Conservation (phyloP, 2,329 filamentous ascomycete species). For the Xylaria sp. region DNA sequence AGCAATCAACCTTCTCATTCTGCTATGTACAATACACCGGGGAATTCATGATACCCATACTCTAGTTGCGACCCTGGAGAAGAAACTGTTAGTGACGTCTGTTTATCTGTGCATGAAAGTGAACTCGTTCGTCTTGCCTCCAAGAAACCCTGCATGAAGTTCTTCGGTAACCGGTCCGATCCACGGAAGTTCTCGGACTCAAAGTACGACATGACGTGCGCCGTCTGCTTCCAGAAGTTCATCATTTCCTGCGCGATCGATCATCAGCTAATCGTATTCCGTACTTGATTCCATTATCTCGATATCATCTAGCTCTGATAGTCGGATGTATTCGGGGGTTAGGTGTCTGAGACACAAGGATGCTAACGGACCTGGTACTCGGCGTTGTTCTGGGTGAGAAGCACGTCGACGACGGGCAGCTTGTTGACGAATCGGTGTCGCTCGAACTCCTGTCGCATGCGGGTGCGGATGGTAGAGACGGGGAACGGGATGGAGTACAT, state of each 20-base stretch:
- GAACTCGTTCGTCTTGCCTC: slow-evolving; percentile 57
- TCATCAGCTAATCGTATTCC: slow-evolving; percentile 12
- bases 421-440: slow-evolving; percentile 90
- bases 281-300: background rate
- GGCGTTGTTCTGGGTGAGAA: slow-evolving; percentile 83
- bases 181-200: slow-evolving; percentile 73
- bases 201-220: slow-evolving; percentile 96
- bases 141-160: slow-evolving; percentile 91
- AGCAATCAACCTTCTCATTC: slow-evolving; percentile 35
- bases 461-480: slow-evolving; percentile 80
- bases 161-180: slow-evolving; percentile 72
- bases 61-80: slow-evolving; percentile 52
- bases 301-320: background rate
- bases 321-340: background rate
- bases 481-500: slow-evolving; percentile 95
- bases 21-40: slow-evolving; percentile 33
- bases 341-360: background rate
- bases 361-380: slow-evolving; percentile 74
- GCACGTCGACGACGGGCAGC: slow-evolving; percentile 78
- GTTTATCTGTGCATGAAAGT: slow-evolving; percentile 10
- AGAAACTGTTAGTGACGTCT: slow-evolving; percentile 8
- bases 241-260: slow-evolving; percentile 69
- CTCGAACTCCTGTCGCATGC: slow-evolving; percentile 96
- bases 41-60: slow-evolving; percentile 26
- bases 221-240: slow-evolving; percentile 98